phyloP scores from a whole-genome alignment of 2,329 filamentous ascomycete species.

The Fusarium mexicanum region DNA sequence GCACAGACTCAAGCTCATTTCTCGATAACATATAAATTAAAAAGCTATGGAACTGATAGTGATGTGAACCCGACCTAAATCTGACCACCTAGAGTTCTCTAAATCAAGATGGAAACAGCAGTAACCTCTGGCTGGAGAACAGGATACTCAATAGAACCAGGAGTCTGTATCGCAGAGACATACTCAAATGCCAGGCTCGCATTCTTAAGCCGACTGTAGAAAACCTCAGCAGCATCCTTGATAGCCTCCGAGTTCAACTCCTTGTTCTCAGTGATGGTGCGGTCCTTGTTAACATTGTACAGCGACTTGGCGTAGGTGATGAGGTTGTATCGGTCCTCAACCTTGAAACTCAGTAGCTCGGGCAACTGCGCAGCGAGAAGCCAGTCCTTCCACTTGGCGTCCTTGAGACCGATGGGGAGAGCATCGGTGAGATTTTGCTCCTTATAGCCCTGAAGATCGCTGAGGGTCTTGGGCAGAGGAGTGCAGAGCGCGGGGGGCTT shows the following conservation, averaged over 20 bases:
- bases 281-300: constrained; percentile 21
- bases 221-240: not conserved
- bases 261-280: not conserved
- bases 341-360: constrained; percentile 29
- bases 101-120: constrained; percentile 25
- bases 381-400: constrained; percentile 32
- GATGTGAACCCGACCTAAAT: rapidly evolving
- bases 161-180: constrained; percentile 1
- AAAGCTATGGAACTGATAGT: not conserved
- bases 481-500: constrained; percentile 29
- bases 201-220: constrained; percentile 10
- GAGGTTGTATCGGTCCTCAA: constrained; percentile 17
- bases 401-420: constrained; percentile 21
- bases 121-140: constrained; percentile 21
- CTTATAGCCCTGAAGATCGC: not conserved
- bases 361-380: constrained; percentile 16
- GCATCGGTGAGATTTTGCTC: constrained; percentile 22
- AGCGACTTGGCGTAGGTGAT: constrained; percentile 26
- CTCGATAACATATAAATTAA: not conserved
- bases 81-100: rapidly evolving
- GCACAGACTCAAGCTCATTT: not conserved
- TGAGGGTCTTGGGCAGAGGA: not conserved
- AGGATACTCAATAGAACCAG: constrained; percentile 16
- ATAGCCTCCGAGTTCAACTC: not conserved
- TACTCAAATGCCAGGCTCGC: not conserved